A percentile compares a stretch with the other conserved stretches of the same genome.
Evolutionary conservation across 192 early-diverging fungal species (phyloP).

Genomic region (Gaertneriomyces sp.): DNA sequence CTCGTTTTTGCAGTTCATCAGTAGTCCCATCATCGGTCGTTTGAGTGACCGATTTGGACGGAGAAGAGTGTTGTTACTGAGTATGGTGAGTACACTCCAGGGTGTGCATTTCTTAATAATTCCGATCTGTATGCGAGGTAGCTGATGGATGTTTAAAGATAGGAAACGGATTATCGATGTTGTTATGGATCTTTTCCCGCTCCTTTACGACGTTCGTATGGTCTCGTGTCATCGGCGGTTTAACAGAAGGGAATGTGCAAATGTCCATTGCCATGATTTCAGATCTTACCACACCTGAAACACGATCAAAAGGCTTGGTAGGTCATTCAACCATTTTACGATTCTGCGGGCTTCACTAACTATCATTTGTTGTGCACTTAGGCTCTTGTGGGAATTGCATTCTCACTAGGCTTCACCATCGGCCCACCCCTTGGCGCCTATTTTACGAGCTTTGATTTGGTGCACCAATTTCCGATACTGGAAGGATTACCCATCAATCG

Average conservation of each 20-base stretch:
- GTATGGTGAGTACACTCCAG: slow-evolving; percentile 61
- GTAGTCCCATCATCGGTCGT: slow-evolving; percentile 78
- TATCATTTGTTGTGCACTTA: slow-evolving; percentile 15
- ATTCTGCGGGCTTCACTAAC: slow-evolving; percentile 2
- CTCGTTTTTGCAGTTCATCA: slow-evolving; percentile 88
- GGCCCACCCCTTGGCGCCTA: slow-evolving; percentile 84
- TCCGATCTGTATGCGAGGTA: background rate
- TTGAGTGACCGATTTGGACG: slow-evolving; percentile 78
- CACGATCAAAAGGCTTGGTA: slow-evolving; percentile 76
- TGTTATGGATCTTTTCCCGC: slow-evolving; percentile 85
- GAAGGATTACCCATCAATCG: slow-evolving; percentile 52
- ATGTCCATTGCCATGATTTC: slow-evolving; percentile 93
- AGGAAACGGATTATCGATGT: slow-evolving; percentile 84
- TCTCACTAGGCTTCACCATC: slow-evolving; percentile 91
- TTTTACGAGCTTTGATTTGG: slow-evolving; percentile 48
- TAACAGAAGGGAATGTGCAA: slow-evolving; percentile 98
- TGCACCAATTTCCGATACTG: slow-evolving; percentile 35
- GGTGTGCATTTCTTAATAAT: background rate
- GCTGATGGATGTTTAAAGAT: slow-evolving; percentile 42
- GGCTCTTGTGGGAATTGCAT: slow-evolving; percentile 95
- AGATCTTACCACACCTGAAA: slow-evolving; percentile 78
- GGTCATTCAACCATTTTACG: slow-evolving; percentile 9
- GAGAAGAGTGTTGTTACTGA: slow-evolving; percentile 72
- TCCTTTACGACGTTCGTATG: slow-evolving; percentile 81
- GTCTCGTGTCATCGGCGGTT: slow-evolving; percentile 82